These are phyloP conservation scores for Calonectria honghensis DNA, from an alignment of 2,329 filamentous ascomycete genomes.

Conservation along the genomic window DNA sequence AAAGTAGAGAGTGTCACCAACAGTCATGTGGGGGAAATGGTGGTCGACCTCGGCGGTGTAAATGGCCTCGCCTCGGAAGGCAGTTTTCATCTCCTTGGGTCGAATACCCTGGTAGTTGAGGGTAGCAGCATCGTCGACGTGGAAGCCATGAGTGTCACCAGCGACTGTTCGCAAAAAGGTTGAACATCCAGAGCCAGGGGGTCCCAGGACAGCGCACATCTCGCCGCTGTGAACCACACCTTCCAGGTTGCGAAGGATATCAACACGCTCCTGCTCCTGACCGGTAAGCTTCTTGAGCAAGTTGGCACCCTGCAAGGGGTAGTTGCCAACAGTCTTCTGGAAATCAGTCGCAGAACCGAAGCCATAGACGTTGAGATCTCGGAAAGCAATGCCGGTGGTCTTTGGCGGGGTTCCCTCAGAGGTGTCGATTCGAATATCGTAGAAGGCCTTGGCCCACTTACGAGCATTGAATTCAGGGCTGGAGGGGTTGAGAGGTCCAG, in stretches of 20 bases:
- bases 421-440: constrained; percentile 45
- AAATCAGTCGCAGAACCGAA: constrained; percentile 80
- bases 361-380: constrained; percentile 78
- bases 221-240: constrained; percentile 80
- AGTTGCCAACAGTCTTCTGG: constrained; percentile 77
- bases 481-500: constrained; percentile 60
- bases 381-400: constrained; percentile 77
- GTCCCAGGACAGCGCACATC: constrained; percentile 83
- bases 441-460: constrained; percentile 65
- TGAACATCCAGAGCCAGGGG: constrained; percentile 82
- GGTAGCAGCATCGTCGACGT: constrained; percentile 78
- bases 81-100: constrained; percentile 81
- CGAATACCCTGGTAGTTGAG: constrained; percentile 83
- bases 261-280: constrained; percentile 71
- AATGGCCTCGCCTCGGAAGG: constrained; percentile 86
- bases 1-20: constrained; percentile 85
- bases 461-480: constrained; percentile 63
- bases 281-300: constrained; percentile 69
- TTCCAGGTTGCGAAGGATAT: constrained; percentile 79
- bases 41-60: constrained; percentile 89
- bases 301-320: constrained; percentile 68
- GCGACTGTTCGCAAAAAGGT: constrained; percentile 88
- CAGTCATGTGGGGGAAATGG: constrained; percentile 83
- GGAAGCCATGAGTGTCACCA: constrained; percentile 86
- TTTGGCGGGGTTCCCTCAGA: constrained; percentile 71